Conservation (phyloP, 495 filamentous ascomycete species). For the Cladorrhinum samala region DNA sequence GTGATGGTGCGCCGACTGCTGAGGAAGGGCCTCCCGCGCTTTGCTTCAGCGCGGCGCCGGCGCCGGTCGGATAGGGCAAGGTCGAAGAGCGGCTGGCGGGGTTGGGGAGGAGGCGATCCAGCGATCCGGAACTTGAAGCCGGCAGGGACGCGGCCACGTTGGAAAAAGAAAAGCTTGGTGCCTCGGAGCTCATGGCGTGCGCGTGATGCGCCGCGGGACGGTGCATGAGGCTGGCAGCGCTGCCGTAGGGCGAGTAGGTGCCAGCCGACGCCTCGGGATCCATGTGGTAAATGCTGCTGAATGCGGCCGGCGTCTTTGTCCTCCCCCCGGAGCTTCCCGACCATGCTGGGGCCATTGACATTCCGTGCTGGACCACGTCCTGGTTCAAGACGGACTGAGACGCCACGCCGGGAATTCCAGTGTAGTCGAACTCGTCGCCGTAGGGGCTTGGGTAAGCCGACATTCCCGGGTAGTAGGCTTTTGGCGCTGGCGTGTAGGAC, state of each 20-base stretch:
- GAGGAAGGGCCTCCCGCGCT: no score
- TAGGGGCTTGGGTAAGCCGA: conserved; percentile 29
- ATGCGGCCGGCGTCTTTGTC: conserved; percentile 13
- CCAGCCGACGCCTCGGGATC: conserved; percentile 28
- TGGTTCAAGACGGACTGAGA: conserved; percentile 26
- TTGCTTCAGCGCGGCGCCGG: no score
- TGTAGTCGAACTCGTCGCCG: conserved; percentile 37
- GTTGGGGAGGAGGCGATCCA: conserved; percentile 35
- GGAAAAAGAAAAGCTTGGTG: conserved; percentile 32
- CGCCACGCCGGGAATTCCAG: neutral
- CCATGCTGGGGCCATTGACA: conserved; percentile 21
- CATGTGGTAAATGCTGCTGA: conserved; percentile 26
- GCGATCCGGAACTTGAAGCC: conserved; percentile 29
- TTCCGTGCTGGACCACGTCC: conserved; percentile 17
- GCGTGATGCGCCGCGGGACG: conserved; percentile 25
- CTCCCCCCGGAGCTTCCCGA: conserved; percentile 21
- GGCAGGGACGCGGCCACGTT: conserved; percentile 36
- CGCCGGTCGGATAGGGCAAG: conserved; percentile 18
- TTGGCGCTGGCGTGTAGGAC: conserved; percentile 18
- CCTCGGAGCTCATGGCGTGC: conserved; percentile 21
- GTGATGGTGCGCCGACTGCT: conserved; percentile 15
- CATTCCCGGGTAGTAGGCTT: conserved; percentile 30
- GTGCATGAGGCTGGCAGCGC: conserved; percentile 28
- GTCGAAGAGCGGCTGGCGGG: conserved; percentile 23
- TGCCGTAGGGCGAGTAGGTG: conserved; percentile 22